Evolutionary conservation across 2,329 filamentous ascomycete genomes (phyloP), one percentile per base, ranked within the genome.

Genomic region (Xylaria sp.): DNA sequence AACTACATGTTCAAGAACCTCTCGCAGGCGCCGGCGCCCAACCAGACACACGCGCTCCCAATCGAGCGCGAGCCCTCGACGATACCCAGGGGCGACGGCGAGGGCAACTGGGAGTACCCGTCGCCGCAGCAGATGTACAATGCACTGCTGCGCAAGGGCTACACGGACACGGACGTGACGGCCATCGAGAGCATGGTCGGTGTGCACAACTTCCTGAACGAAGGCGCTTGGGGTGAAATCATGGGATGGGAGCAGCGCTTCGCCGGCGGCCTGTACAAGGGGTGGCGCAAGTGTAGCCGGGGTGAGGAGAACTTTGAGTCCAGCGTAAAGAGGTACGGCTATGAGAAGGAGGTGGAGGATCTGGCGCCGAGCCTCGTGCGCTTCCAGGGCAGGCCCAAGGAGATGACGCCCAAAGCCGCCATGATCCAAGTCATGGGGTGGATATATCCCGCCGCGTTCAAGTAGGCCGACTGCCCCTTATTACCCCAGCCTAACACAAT

Each of bases 51-150:
- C 25, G 81, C 83, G 23, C 86, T 99, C 1, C 91, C 93, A 0
- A 90, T 93, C 1, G 85, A 88, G 6, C 90, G 95, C 69, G 93
- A 97, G 76, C 80, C 85, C 29, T 96, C 92, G 0, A 93, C 93
- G 1, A 99, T 99, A 69, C 95, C 95, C n/a, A 90, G 90, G 69
- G 92, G 91, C 71, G 87, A 90, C 62, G 85, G 87, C 48, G 84
- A 88, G 54, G 86, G 88, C 47, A 96, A 91, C 72, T 99, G 95
- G 95, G 95, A 98, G 77, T 99, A 99, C 74, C 95, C 95, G 0
- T 97, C 93, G 0, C 94, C 95, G 0, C 95, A 99, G 80, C 95
- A 99, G 78, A 99, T 99, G 95, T 99, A 98, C 83, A 98, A 99
- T 73, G 95, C 95, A 7, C 90, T 99, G 79, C 81, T 98, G 64